Evolutionary conservation across 805 yeast species (phyloP), one percentile per base, ranked within the genome.

Genomic region (Saccharomycopsis sp.): DNA sequence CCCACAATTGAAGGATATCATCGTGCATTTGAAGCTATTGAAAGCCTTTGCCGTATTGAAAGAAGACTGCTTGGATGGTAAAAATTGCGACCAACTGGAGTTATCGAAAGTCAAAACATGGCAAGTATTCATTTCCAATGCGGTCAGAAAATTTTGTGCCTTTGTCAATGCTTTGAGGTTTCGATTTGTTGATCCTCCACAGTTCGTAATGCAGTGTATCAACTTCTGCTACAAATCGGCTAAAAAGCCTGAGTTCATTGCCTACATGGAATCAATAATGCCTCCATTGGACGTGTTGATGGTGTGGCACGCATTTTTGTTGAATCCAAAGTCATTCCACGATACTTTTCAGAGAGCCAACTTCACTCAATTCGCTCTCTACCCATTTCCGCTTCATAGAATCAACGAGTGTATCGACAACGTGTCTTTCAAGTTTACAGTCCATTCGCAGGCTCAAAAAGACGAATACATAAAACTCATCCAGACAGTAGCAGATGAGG

Each of bases 61-160:
- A 17, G 49, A 44, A 19, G 49, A 44, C 7, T 17, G 49, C 20
- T 3, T 44, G 22, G 12, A 35, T 14, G 22, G 12, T 3, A 44
- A 3, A 17, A 3, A 12, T n/a, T n/a, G n/a, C n/a, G n/a, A n/a
- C n/a, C n/a, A n/a, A 12, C 20, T 44, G 12, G 20, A 12, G 49
- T 17, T 8, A 12, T 8, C 3, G 9, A 44, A 44, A 44, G 49
- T 44, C 22, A 44, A 44, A 44, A 17, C 49, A 44, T 44, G 49
- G 49, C 49, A 44, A 44, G 49, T 44, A 8, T 44, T 44, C 49
- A 17, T 44, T 12, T 44, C 49, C 8, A 44, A 44, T 44, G 49
- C 49, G 22, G 49, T 44, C 22, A 8, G 49, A 17, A 44, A 19
- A 17, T 44, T 44, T 19, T 44, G 49, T 44, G 49, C 22, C 7